phyloP scores from a whole-genome alignment of 345 rosid species.

The Eucalyptus erythrocorys region DNA sequence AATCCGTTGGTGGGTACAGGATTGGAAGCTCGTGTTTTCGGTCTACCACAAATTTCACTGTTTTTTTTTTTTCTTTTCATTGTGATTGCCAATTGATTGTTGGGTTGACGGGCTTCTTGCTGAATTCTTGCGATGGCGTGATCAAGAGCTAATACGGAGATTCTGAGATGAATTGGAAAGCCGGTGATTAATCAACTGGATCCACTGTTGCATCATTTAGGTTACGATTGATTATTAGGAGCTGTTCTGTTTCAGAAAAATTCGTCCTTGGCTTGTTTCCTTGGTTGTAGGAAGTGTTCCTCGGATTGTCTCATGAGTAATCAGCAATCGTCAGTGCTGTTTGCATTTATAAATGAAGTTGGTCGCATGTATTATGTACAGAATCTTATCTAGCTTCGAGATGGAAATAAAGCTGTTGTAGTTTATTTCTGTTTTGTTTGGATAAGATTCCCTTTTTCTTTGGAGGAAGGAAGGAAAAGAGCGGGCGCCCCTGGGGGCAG shows the following conservation, averaged over 20 bases:
- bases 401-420: not conserved
- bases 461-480: too few species aligned
- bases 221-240: not conserved
- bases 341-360: not conserved
- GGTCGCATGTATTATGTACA: not conserved
- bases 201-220: not conserved
- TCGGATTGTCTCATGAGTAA: not conserved
- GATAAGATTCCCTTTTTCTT: not conserved
- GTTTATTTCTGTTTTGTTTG: not conserved
- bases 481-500: not conserved
- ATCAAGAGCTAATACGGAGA: not conserved
- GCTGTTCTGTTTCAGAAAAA: not conserved
- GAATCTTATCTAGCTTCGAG: not conserved
- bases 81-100: not conserved
- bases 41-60: not conserved
- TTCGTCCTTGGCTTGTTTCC: not conserved
- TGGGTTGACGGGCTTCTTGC: not conserved
- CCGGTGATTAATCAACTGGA: not conserved
- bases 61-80: not conserved
- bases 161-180: not conserved
- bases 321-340: not conserved
- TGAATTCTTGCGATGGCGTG: not conserved
- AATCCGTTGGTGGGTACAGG: not conserved
- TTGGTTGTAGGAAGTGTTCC: not conserved
- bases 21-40: not conserved